Conservation (phyloP, 768 basidiomycete genomes). For the Postia placenta region DNA sequence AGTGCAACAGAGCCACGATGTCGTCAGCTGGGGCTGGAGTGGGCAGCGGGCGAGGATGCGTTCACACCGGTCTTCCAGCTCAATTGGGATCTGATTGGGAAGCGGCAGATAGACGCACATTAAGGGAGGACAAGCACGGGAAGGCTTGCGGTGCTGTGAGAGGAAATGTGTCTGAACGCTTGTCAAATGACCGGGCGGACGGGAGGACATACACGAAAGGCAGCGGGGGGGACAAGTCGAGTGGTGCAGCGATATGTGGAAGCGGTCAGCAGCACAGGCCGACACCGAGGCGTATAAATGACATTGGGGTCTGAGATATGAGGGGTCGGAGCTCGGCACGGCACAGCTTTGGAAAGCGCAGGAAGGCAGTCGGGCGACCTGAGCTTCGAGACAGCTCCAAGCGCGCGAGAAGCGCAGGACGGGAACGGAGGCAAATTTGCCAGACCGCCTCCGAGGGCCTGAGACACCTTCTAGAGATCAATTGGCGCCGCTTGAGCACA, state of each 20-base stretch:
- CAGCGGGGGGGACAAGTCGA: background rate
- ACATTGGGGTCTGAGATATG: background rate
- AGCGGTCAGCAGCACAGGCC: background rate
- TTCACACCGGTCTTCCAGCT: background rate
- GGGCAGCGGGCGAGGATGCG: background rate
- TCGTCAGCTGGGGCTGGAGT: background rate
- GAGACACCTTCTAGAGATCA: background rate
- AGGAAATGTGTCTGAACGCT: background rate
- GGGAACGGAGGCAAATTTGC: background rate
- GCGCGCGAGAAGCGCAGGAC: background rate
- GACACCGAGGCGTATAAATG: background rate
- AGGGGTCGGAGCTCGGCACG: background rate
- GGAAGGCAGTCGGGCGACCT: background rate
- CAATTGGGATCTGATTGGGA: background rate
- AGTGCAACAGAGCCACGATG: background rate
- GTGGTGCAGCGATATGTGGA: background rate
- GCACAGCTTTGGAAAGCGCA: background rate
- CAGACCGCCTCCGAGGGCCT: too few relatives aligned
- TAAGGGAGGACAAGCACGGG: background rate
- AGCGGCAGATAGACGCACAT: background rate
- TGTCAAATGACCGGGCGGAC: background rate
- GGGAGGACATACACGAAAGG: background rate
- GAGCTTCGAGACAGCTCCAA: background rate
- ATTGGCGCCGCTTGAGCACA: background rate
- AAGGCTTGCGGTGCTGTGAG: background rate